Base-by-base conservation (phyloP, 1,139 yeast species). In the Candida albicans region DNA sequence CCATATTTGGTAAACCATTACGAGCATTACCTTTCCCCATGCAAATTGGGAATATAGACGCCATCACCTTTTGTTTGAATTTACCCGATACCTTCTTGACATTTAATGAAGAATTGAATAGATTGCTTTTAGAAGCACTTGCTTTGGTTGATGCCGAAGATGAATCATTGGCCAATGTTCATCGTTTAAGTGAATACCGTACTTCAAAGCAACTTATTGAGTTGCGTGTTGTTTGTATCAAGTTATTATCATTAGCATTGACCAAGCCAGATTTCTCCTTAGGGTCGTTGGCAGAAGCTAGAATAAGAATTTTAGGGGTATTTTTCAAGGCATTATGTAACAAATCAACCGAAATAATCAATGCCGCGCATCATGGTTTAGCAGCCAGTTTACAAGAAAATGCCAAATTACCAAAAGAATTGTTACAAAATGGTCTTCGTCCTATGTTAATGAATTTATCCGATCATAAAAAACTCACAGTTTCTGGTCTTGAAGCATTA, bases 31-130 rank as follows among this genome's bases (percentile, higher is more conserved):
- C 99, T 0, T 93, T 95, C 68, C 95, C 97, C 2, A 93, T 91
- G 96, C 99, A 95, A 67, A 93, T 95, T 46, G 99, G 99, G 29
- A 91, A 93, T 62, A 90, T 95, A 49, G 99, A 93, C 65, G 99
- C 98, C 1, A 88, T 95, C 11, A 84, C 96, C 0, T 95, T 84
- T 62, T 93, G 98, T 57, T 70, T 95, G 49, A 82, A 85, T 1
- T 73, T 93, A 40, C 93, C 88, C 8, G 81, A 87, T 49, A 79
- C 96, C 0, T 90, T 93, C 55, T 69, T 93, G 53, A 84, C 86
- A 8, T 91, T 89, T 60, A 88, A 87, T 53, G 98, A 91, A 44
- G 98, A 93, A 57, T 68, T 95, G 49, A 86, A 86, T 49, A 73
- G 99, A 46, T 70, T 95, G 48, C 68, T 95, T 28, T 79, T 87